Percentiles rank a stretch among this genome's conserved stretches.
These are phyloP conservation scores for Fomitopsis pulvina DNA, from an alignment of 768 basidiomycete species.

Conservation along the genomic window DNA sequence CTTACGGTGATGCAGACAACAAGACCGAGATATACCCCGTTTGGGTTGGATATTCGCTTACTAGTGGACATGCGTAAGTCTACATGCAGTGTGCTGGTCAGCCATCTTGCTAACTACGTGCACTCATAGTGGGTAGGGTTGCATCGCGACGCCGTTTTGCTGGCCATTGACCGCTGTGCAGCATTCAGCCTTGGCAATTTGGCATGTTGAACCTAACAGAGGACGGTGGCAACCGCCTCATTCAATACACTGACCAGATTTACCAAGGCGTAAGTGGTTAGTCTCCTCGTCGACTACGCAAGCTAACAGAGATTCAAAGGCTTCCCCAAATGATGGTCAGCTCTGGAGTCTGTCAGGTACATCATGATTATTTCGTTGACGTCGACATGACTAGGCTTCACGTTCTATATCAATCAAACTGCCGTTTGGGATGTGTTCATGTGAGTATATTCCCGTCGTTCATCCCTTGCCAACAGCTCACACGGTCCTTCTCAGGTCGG, in stretches of 20 bases:
- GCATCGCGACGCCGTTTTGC: background rate
- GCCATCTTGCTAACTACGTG: background rate
- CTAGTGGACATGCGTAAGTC: slow-evolving; percentile 44
- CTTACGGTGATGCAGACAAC: slow-evolving; percentile 30
- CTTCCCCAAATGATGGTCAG: slow-evolving; percentile 51
- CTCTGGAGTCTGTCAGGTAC: background rate
- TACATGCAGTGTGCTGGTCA: background rate
- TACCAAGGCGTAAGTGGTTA: slow-evolving; percentile 32
- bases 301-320: slow-evolving; percentile 20
- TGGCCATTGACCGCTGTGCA: slow-evolving; percentile 8
- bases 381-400: slow-evolving; percentile 40
- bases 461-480: background rate
- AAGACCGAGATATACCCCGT: slow-evolving; percentile 42
- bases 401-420: slow-evolving; percentile 49
- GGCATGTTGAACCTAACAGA: slow-evolving; percentile 43
- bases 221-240: slow-evolving; percentile 42
- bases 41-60: slow-evolving; percentile 44
- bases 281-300: background rate
- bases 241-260: slow-evolving; percentile 50
- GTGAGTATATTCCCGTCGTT: slow-evolving; percentile 22
- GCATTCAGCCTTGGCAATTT: slow-evolving; percentile 58
- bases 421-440: slow-evolving; percentile 45
- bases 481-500: slow-evolving; percentile 11
- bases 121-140: slow-evolving; percentile 14
- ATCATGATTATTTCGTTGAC: background rate